These are phyloP conservation scores for Canariomyces notabilis DNA, from an alignment of 2,329 filamentous ascomycete species.

Conservation along the genomic window DNA sequence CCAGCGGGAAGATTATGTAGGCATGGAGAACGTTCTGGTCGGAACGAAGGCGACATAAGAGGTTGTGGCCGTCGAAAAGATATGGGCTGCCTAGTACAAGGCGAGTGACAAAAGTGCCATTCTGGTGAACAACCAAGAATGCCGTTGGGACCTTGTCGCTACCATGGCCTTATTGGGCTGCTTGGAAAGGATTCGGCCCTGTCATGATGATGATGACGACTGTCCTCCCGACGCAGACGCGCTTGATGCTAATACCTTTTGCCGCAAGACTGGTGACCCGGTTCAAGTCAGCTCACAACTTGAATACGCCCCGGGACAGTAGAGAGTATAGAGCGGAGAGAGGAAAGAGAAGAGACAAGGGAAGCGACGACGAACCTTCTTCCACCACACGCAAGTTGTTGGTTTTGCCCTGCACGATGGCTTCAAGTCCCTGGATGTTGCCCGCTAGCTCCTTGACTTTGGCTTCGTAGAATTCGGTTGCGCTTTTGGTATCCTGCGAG, in stretches of 20 bases:
- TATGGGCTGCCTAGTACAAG: too few species aligned
- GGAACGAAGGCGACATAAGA: too few species aligned
- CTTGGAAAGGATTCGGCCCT: background rate
- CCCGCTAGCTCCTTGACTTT: slow-evolving; percentile 50
- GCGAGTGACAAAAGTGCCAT: too few species aligned
- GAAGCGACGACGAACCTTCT: slow-evolving; percentile 57
- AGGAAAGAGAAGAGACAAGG: background rate
- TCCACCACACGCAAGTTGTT: slow-evolving; percentile 82
- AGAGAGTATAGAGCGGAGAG: background rate
- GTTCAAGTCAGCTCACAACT: slow-evolving; percentile 5
- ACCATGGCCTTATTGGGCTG: background rate
- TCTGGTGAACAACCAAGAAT: too few species aligned
- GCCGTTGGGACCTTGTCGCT: too few species aligned
- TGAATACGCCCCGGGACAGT: background rate
- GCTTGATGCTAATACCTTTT: slow-evolving; percentile 33
- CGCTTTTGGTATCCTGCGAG: slow-evolving; percentile 46
- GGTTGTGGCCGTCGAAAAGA: too few species aligned
- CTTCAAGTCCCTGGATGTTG: slow-evolving; percentile 53
- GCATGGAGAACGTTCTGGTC: too few species aligned
- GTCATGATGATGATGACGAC: slow-evolving; percentile 22
- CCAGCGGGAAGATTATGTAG: too few species aligned
- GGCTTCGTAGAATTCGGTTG: slow-evolving; percentile 51
- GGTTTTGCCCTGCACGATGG: slow-evolving; percentile 64
- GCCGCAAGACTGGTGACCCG: slow-evolving; percentile 34
- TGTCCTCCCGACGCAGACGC: slow-evolving; percentile 12